A percentile compares a stretch with the other conserved stretches of the same genome.
Conservation (phyloP, 768 basidiomycete genomes). For the Xerocomus potaroensis region DNA sequence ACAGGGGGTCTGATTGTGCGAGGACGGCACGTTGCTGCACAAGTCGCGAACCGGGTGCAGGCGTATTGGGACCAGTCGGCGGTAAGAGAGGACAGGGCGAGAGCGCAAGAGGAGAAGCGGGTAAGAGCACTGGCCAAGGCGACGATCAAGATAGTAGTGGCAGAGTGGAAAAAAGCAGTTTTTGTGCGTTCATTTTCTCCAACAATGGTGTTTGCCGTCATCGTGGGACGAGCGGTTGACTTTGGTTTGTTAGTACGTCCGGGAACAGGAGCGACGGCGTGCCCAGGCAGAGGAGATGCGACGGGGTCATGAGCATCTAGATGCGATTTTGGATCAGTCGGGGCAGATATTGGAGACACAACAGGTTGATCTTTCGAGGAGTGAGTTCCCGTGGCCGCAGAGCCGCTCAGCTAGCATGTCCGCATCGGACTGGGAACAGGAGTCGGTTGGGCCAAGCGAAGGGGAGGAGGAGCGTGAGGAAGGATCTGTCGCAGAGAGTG, state of each 20-base stretch:
- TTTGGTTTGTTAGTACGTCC: constrained; percentile 54
- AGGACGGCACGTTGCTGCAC: constrained; percentile 44
- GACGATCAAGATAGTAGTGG: constrained; percentile 62
- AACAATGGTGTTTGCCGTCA: background rate
- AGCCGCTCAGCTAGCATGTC: constrained; percentile 58
- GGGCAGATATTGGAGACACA: constrained; percentile 84
- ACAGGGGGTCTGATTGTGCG: constrained; percentile 13
- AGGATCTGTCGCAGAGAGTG: constrained; percentile 23
- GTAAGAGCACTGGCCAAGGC: constrained; percentile 64
- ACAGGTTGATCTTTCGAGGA: constrained; percentile 59
- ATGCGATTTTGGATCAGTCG: constrained; percentile 87
- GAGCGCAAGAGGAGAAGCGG: constrained; percentile 60
- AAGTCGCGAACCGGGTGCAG: constrained; percentile 62
- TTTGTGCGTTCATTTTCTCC: constrained; percentile 47
- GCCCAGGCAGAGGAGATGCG: constrained; percentile 74
- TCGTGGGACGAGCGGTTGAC: background rate
- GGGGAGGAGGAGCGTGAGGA: constrained; percentile 22
- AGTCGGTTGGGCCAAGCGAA: constrained; percentile 15
- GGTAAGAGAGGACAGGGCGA: constrained; percentile 56
- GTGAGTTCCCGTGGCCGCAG: constrained; percentile 41
- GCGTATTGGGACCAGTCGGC: constrained; percentile 72
- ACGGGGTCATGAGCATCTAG: constrained; percentile 79
- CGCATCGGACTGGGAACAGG: constrained; percentile 22
- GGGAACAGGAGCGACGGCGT: constrained; percentile 59
- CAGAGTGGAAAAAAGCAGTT: constrained; percentile 87